Evolutionary conservation across 176 grass and related monocot species (phyloP).

Genomic region (Bonia amplexicaulis): DNA sequence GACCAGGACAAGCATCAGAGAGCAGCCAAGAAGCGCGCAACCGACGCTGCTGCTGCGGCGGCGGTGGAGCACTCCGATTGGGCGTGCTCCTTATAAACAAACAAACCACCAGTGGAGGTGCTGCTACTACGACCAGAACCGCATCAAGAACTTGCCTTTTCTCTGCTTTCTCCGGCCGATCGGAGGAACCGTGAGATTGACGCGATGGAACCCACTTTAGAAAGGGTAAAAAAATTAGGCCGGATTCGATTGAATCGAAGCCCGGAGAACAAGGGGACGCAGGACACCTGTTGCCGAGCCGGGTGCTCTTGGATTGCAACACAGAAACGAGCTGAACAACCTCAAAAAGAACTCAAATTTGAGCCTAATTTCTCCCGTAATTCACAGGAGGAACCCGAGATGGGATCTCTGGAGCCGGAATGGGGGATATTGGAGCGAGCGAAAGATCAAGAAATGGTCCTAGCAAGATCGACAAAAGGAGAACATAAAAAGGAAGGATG

Average conservation of each 20-base stretch:
- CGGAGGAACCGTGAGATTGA: conserved; percentile 41
- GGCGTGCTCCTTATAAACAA: conserved; percentile 35
- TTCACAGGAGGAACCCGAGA: background rate
- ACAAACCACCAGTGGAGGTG: conserved; percentile 31
- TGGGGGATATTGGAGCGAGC: conserved; percentile 4
- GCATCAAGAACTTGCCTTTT: conserved; percentile 34
- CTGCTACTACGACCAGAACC: conserved; percentile 25
- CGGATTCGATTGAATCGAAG: conserved; percentile 67
- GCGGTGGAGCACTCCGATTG: conserved; percentile 18
- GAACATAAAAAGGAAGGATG: conserved; percentile 1
- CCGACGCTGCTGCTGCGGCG: background rate
- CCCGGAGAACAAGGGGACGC: conserved; percentile 28
- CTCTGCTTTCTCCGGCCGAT: conserved; percentile 20
- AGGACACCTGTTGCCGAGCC: conserved; percentile 48
- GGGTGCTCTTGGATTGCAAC: conserved; percentile 9
- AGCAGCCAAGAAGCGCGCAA: background rate
- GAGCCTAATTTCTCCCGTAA: background rate
- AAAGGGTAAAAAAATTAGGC: conserved; percentile 20
- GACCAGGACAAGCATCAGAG: conserved; percentile 70
- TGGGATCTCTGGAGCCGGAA: conserved; percentile 33
- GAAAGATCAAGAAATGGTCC: conserved; percentile 56
- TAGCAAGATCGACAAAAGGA: conserved; percentile 21
- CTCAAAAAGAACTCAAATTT: conserved; percentile 2
- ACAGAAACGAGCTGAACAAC: background rate
- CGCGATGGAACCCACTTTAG: conserved; percentile 68